A percentile compares a stretch with the other conserved stretches of the same genome.
Evolutionary conservation across 2,329 filamentous ascomycete species (phyloP).

Genomic region (Monilinia fructigena): DNA sequence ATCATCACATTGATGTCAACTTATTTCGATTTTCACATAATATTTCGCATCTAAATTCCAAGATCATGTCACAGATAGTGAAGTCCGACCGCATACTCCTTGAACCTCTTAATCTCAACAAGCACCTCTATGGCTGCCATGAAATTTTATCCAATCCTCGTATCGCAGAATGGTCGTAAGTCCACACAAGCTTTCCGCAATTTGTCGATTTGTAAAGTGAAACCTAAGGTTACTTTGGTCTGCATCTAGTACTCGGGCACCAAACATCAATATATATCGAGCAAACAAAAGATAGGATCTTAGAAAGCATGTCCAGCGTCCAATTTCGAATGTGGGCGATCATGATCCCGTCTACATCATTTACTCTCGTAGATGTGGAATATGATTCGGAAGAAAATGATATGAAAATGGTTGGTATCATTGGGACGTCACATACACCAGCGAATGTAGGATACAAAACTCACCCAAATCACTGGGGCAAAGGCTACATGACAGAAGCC

Average conservation of each 20-base stretch:
- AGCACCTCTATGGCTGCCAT: background rate
- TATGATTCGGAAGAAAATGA: background rate
- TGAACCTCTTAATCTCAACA: conserved; percentile 1
- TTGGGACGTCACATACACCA: conserved; percentile 10
- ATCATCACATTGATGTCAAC: background rate
- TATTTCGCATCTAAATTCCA: background rate
- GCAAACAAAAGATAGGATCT: background rate
- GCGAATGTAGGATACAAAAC: conserved; percentile 29
- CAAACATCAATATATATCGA: background rate
- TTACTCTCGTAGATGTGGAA: background rate
- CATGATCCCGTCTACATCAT: background rate
- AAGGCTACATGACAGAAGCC: conserved; percentile 29
- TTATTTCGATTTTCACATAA: background rate
- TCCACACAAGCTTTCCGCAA: too few relatives aligned
- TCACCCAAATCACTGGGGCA: conserved; percentile 26
- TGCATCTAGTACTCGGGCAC: background rate
- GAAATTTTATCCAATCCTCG: background rate
- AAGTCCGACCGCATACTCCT: conserved; percentile 1
- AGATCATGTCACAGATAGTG: background rate
- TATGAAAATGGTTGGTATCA: conserved; percentile 20
- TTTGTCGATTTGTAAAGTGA: too few relatives aligned
- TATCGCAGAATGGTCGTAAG: conserved; percentile 6
- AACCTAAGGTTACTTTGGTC: too few relatives aligned
- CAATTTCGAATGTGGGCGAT: conserved; percentile 1
- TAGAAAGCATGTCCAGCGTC: background rate